Percentiles rank a stretch among this genome's conserved stretches.
These are phyloP conservation scores for Phoma sp. DNA, from an alignment of 2,329 filamentous ascomycete species.

Conservation along the genomic window DNA sequence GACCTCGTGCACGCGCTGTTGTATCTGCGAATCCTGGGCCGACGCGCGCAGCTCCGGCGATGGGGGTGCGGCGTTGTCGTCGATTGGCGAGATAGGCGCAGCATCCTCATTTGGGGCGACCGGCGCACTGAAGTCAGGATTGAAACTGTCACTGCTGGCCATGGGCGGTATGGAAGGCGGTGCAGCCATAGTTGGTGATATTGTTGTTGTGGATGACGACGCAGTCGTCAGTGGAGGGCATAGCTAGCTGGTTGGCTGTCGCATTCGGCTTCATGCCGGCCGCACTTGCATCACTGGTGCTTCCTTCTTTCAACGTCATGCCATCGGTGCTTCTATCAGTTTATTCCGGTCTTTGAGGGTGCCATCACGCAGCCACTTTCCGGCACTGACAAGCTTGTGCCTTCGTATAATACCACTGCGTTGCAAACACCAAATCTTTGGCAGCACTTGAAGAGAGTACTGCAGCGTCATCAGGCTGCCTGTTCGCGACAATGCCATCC, in stretches of 20 bases:
- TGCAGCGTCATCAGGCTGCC: not conserved
- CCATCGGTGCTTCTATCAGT: conserved; percentile 7
- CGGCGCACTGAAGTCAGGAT: conserved; percentile 34
- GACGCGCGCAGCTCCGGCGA: conserved; percentile 27
- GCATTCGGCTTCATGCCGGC: conserved; percentile 12
- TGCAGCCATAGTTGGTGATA: conserved; percentile 35
- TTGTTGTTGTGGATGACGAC: conserved; percentile 18
- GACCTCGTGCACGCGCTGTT: conserved; percentile 55
- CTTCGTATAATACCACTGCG: not conserved
- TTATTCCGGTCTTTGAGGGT: not conserved
- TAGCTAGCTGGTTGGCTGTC: conserved; percentile 14
- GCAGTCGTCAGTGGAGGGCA: conserved; percentile 13
- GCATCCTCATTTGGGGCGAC: conserved; percentile 27
- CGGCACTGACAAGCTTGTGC: not conserved
- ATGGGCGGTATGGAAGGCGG: conserved; percentile 43
- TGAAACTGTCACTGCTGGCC: conserved; percentile 41
- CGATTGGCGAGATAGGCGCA: conserved; percentile 27
- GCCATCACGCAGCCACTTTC: not conserved
- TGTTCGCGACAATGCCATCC: not conserved
- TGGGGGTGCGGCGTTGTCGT: conserved; percentile 19
- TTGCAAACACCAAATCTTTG: not conserved
- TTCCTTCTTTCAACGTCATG: conserved; percentile 18
- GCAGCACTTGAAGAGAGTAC: too few species aligned
- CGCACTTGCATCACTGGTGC: conserved; percentile 10
- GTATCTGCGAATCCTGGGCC: conserved; percentile 37